Evolutionary conservation across 345 rosid species (phyloP).

Genomic region (Eucalyptus rudis): DNA sequence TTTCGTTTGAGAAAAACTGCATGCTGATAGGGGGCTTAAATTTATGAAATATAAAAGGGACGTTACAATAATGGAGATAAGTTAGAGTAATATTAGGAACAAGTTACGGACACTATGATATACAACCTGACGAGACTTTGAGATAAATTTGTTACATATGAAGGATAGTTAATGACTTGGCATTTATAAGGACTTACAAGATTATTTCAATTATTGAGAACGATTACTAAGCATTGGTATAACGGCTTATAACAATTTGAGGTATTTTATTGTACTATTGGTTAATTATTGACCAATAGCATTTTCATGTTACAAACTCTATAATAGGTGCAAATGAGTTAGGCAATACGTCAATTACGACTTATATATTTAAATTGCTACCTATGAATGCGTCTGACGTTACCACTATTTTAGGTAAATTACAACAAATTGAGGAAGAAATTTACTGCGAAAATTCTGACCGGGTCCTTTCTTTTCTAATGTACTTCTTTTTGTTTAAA

Average conservation of each 20-base stretch:
- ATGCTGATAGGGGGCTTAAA: background rate
- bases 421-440: background rate
- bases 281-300: background rate
- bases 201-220: background rate
- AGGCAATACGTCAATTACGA: background rate
- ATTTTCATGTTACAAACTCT: background rate
- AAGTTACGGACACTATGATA: no score
- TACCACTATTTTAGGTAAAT: background rate
- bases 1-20: background rate
- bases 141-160: background rate
- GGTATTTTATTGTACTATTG: background rate
- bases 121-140: background rate
- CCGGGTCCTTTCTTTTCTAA: background rate
- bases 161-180: background rate
- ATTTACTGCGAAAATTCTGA: background rate
- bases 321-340: background rate
- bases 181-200: background rate
- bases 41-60: background rate
- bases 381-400: background rate
- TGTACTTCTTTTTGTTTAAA: background rate
- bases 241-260: background rate
- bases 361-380: background rate
- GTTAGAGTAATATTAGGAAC: background rate
- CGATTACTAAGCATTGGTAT: background rate
- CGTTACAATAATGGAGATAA: background rate